A percentile compares a stretch with the other conserved stretches of the same genome.
phyloP scores from a whole-genome alignment of 2,329 filamentous ascomycete species.

The Aureobasidium pullulans region DNA sequence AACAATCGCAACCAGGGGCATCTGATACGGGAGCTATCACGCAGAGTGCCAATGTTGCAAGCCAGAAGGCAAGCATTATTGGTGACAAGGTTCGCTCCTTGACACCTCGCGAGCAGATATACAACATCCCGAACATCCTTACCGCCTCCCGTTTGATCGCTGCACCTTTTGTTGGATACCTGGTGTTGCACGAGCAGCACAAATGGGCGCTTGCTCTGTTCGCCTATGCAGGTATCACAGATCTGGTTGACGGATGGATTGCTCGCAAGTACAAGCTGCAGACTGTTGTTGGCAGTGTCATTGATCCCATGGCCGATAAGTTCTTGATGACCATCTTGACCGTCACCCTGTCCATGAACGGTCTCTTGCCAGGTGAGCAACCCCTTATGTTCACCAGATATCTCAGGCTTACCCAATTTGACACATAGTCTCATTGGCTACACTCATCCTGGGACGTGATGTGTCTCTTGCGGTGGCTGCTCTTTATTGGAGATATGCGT shows the following conservation, averaged over 20 bases:
- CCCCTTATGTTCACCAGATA: neutral
- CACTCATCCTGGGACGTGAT: slow-evolving; percentile 86
- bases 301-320: slow-evolving; percentile 97
- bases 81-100: slow-evolving; percentile 25
- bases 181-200: slow-evolving; percentile 77
- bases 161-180: slow-evolving; percentile 79
- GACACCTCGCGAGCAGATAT: slow-evolving; percentile 75
- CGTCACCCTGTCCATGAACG: slow-evolving; percentile 75
- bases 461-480: slow-evolving; percentile 75
- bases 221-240: slow-evolving; percentile 83
- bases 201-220: slow-evolving; percentile 77
- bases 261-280: slow-evolving; percentile 79
- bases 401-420: neutral
- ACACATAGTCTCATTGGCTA: slow-evolving; percentile 67
- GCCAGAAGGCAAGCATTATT: slow-evolving; percentile 24
- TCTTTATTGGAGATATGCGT: slow-evolving; percentile 94
- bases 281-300: slow-evolving; percentile 89
- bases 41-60: slow-evolving; percentile 21
- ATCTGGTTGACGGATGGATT: slow-evolving; percentile 90
- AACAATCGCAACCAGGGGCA: neutral
- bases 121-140: slow-evolving; percentile 89
- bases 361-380: slow-evolving; percentile 63
- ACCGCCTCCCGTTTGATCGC: slow-evolving; percentile 79
- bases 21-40: slow-evolving; percentile 18
- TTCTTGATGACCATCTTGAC: slow-evolving; percentile 89